These are phyloP conservation scores for Phytophthora rubi DNA, from an alignment of 352 stramenopile species.

Conservation along the genomic window DNA sequence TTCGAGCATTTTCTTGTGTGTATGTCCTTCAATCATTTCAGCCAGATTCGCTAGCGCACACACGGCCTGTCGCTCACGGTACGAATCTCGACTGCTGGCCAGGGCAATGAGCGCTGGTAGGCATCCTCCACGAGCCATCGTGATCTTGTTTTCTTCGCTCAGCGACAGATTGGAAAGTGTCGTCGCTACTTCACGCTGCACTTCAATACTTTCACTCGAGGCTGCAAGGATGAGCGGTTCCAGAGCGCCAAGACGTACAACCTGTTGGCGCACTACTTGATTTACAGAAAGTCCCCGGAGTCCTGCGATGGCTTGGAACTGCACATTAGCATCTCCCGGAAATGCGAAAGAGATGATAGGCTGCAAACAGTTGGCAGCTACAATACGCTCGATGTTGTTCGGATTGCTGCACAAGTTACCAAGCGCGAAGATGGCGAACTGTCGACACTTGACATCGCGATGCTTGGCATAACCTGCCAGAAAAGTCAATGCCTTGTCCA, in stretches of 20 bases:
- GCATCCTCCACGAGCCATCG: constrained; percentile 94
- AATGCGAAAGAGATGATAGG: constrained; percentile 96
- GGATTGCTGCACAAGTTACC: constrained; percentile 96
- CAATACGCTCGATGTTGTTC: constrained; percentile 90
- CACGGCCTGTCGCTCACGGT: constrained; percentile 93
- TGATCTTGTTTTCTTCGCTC: constrained; percentile 97
- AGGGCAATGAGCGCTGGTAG: constrained; percentile 92
- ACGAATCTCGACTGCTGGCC: constrained; percentile 83
- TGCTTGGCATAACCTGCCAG: constrained; percentile 94
- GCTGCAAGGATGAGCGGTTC: constrained; percentile 95
- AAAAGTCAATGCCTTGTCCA: constrained; percentile 83
- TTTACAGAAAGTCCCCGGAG: constrained; percentile 94
- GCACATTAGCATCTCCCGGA: constrained; percentile 93
- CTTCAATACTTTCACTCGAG: constrained; percentile 91
- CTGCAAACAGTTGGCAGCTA: constrained; percentile 89
- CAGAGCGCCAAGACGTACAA: constrained; percentile 92
- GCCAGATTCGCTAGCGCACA: constrained; percentile 96
- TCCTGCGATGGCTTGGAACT: constrained; percentile 96
- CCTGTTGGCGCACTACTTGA: constrained; percentile 86
- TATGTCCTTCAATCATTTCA: constrained; percentile 95
- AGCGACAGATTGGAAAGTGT: constrained; percentile 95
- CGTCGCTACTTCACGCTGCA: constrained; percentile 95
- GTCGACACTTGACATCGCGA: constrained; percentile 95
- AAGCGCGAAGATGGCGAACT: constrained; percentile 95
- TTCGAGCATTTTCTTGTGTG: constrained; percentile 95